Conservation (phyloP, 2,329 filamentous ascomycete genomes). For the Neoascochyta sp. region DNA sequence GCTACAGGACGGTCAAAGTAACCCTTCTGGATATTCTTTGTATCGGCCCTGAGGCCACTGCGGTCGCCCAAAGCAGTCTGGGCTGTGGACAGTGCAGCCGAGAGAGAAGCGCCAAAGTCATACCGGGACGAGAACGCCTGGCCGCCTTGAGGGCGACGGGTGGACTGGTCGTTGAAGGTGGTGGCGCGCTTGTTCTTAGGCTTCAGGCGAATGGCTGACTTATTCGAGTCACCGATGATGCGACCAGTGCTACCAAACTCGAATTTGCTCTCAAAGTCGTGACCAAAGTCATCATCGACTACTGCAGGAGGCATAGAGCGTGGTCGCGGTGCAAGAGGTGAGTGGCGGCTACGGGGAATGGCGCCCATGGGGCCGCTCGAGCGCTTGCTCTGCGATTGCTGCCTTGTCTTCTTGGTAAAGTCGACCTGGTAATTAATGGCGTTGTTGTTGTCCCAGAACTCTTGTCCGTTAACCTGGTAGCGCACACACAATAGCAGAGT, state of each 20-base stretch:
- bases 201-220: conserved; percentile 65
- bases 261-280: conserved; percentile 51
- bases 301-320: conserved; percentile 47
- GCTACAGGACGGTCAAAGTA: conserved; percentile 42
- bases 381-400: conserved; percentile 45
- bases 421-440: conserved; percentile 88
- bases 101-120: conserved; percentile 90
- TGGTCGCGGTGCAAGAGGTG: conserved; percentile 46
- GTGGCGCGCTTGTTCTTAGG: conserved; percentile 59
- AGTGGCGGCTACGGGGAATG: conserved; percentile 49
- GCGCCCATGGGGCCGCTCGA: conserved; percentile 48
- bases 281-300: conserved; percentile 68
- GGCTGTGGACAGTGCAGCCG: conserved; percentile 72
- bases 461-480: conserved; percentile 77
- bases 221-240: conserved; percentile 55
- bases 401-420: conserved; percentile 74
- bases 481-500: conserved; percentile 89
- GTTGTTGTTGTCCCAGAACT: conserved; percentile 94
- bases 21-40: conserved; percentile 17
- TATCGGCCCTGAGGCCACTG: conserved; percentile 44
- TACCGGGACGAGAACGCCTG: conserved; percentile 89
- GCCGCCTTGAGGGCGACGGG: conserved; percentile 50
- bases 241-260: conserved; percentile 41
- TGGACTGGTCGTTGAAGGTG: conserved; percentile 57
- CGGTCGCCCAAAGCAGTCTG: conserved; percentile 61